Percentiles rank a stretch among this genome's conserved stretches.
These are phyloP conservation scores for Kernera saxatilis DNA, from an alignment of 345 rosid species.

Conservation along the genomic window DNA sequence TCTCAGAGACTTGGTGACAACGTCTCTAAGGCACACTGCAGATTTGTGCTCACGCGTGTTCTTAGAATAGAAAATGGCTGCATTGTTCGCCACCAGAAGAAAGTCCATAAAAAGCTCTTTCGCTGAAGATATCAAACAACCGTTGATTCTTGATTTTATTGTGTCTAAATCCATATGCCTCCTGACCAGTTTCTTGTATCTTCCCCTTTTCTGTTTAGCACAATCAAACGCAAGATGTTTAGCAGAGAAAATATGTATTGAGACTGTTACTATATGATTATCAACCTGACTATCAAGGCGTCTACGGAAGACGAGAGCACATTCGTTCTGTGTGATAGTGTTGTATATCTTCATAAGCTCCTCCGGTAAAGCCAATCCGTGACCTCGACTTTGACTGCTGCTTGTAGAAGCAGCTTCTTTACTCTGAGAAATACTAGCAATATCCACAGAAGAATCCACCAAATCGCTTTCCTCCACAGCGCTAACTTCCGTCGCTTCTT, in stretches of 20 bases:
- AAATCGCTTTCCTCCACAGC: slow-evolving; percentile 65
- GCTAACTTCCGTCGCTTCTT: slow-evolving; percentile 59
- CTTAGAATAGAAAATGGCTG: slow-evolving; percentile 63
- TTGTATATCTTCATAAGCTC: slow-evolving; percentile 49
- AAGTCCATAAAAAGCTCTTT: slow-evolving; percentile 65
- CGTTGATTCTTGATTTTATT: slow-evolving; percentile 52
- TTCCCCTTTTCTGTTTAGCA: slow-evolving; percentile 68
- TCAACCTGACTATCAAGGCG: slow-evolving; percentile 86
- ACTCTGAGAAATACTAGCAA: slow-evolving; percentile 35
- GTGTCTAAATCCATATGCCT: slow-evolving; percentile 75
- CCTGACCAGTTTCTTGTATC: slow-evolving; percentile 72
- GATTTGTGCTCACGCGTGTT: slow-evolving; percentile 84
- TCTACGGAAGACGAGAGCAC: slow-evolving; percentile 53
- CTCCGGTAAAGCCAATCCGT: slow-evolving; percentile 13
- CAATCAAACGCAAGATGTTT: background rate
- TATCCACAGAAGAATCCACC: slow-evolving; percentile 37
- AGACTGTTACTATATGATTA: background rate
- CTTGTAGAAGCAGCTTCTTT: slow-evolving; percentile 43
- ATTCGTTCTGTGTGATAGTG: slow-evolving; percentile 43
- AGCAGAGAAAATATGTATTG: background rate
- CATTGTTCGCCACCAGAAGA: slow-evolving; percentile 70
- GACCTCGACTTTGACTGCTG: slow-evolving; percentile 20
- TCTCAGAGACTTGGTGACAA: slow-evolving; percentile 43
- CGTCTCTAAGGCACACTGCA: slow-evolving; percentile 50
- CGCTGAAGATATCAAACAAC: slow-evolving; percentile 37